These are phyloP conservation scores for Omphalotus olearius DNA, from an alignment of 1,284 basidiomycete species.

Conservation along the genomic window DNA sequence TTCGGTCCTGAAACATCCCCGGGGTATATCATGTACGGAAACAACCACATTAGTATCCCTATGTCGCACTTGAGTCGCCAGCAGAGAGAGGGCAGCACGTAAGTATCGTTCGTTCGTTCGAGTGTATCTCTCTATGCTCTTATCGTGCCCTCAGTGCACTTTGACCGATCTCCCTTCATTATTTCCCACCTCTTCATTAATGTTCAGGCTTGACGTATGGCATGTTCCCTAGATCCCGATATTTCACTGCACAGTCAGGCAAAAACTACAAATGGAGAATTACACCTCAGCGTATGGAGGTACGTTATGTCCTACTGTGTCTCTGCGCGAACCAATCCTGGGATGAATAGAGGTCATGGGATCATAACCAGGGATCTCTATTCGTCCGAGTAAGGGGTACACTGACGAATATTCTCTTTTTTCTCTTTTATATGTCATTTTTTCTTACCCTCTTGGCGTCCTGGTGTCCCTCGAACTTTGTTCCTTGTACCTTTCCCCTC, in stretches of 20 bases:
- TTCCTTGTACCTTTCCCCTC: not conserved
- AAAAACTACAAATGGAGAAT: slow-evolving; percentile 71
- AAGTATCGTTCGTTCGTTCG: slow-evolving; percentile 25
- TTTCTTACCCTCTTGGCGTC: not conserved
- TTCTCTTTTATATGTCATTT: not conserved
- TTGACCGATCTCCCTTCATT: not conserved
- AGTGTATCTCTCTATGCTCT: not conserved
- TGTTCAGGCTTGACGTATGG: slow-evolving; percentile 11
- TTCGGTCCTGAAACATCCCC: slow-evolving; percentile 58
- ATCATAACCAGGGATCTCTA: not conserved
- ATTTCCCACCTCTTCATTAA: not conserved
- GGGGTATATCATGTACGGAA: slow-evolving; percentile 67
- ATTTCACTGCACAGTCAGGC: slow-evolving; percentile 64
- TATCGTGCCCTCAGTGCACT: not conserved
- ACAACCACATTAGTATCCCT: slow-evolving; percentile 43
- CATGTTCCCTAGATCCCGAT: slow-evolving; percentile 48
- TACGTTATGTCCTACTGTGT: slow-evolving; percentile 26
- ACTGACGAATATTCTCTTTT: not conserved
- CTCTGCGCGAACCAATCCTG: not conserved
- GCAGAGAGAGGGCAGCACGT: slow-evolving; percentile 59
- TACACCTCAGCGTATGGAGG: slow-evolving; percentile 58
- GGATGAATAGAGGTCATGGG: not conserved
- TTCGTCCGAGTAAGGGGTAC: not conserved
- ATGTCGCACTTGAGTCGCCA: slow-evolving; percentile 56
- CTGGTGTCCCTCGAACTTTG: not conserved